phyloP scores from a whole-genome alignment of 345 rosid genomes.

The Pelargonium nanum region DNA sequence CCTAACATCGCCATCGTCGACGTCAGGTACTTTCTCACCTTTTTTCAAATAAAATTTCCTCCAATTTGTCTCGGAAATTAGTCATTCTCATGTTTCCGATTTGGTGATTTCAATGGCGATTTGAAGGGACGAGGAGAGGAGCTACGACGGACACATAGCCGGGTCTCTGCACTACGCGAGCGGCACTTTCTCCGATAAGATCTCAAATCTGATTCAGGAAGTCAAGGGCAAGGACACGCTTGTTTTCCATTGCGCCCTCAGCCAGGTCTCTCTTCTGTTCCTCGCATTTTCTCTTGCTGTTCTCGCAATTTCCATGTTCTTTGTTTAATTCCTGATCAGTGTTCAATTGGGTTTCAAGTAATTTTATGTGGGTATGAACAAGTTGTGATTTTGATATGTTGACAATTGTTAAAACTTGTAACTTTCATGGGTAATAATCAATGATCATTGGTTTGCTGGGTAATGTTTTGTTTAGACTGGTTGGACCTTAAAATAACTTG shows the following conservation, averaged over 20 bases:
- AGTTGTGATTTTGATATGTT: too few species aligned
- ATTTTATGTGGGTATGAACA: not conserved
- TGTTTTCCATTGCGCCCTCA: conserved; percentile 90
- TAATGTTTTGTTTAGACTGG: not conserved
- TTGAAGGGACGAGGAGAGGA: conserved; percentile 82
- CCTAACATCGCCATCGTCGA: conserved; percentile 74
- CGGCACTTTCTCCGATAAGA: conserved; percentile 52
- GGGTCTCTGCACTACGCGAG: conserved; percentile 87
- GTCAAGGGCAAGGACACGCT: conserved; percentile 87
- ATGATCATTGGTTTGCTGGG: too few species aligned
- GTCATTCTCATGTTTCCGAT: not conserved
- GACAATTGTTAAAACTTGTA: too few species aligned
- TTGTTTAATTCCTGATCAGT: not conserved
- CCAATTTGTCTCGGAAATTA: not conserved
- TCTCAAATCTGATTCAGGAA: conserved; percentile 60
- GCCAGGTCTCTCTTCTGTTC: conserved; percentile 48
- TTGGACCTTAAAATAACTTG: not conserved
- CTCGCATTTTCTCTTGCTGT: not conserved
- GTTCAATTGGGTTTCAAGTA: not conserved
- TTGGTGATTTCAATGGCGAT: not conserved
- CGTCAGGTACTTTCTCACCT: conserved; percentile 45
- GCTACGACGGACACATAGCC: conserved; percentile 84
- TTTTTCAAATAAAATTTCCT: not conserved
- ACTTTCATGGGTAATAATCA: too few species aligned
- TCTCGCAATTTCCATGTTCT: not conserved